Percentiles rank a stretch among this genome's conserved stretches.
Evolutionary conservation across 352 stramenopile genomes (phyloP).

Genomic region (Vaucheria bursata): DNA sequence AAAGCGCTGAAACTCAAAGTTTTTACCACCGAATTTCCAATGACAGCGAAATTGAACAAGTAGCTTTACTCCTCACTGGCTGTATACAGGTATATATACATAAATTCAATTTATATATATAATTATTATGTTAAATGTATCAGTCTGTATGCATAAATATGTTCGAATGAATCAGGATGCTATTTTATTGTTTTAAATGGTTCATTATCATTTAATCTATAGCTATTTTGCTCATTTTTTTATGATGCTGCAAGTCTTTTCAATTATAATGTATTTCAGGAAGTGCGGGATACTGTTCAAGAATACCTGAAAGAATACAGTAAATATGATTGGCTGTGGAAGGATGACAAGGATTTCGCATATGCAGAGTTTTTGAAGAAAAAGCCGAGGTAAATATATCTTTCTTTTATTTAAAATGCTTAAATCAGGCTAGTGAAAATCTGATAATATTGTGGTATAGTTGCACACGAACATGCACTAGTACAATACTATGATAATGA

Average conservation of each 20-base stretch:
- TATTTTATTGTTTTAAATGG: not conserved
- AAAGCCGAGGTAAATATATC: constrained; percentile 62
- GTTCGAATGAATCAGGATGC: not conserved
- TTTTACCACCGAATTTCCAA: constrained; percentile 97
- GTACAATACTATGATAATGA: no score
- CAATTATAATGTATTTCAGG: no score
- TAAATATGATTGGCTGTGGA: constrained; percentile 95
- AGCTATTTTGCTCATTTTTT: not conserved
- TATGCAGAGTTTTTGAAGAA: constrained; percentile 88
- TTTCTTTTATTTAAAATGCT: no score
- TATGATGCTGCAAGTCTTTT: no score
- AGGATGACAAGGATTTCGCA: constrained; percentile 86
- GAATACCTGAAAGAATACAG: constrained; percentile 91
- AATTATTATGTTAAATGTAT: no score
- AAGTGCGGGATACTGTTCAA: constrained; percentile 88
- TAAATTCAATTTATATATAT: no score
- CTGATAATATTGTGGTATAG: no score
- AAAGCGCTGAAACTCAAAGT: no score
- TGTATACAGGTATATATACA: constrained; percentile 65
- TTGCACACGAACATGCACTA: no score
- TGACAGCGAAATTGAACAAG: constrained; percentile 95
- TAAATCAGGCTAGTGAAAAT: no score
- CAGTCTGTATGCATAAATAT: no score
- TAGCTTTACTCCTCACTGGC: constrained; percentile 89
- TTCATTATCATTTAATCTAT: not conserved